A percentile compares a stretch with the other conserved stretches of the same genome.
Conservation (phyloP, 495 filamentous ascomycete species). For the Lophiotrema nucula region DNA sequence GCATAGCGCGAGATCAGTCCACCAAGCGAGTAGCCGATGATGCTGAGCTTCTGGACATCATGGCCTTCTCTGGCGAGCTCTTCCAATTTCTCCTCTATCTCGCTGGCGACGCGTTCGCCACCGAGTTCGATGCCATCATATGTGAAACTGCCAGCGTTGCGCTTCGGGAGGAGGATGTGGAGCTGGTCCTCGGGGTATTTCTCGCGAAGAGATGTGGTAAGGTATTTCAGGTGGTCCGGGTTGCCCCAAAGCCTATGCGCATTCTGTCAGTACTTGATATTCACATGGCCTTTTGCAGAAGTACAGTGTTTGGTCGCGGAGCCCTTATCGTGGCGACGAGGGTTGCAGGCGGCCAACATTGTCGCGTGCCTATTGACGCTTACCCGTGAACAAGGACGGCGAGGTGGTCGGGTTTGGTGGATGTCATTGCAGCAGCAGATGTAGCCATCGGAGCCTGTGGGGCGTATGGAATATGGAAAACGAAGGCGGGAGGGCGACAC, state of each 20-base stretch:
- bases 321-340: too few relatives aligned
- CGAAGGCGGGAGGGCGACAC: not conserved
- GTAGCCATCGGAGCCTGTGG: too few relatives aligned
- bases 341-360: too few relatives aligned
- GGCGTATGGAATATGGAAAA: too few relatives aligned
- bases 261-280: constrained; percentile 2
- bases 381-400: constrained; percentile 97
- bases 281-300: not conserved
- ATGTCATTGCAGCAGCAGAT: too few relatives aligned
- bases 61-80: constrained; percentile 62
- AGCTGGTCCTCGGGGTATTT: constrained; percentile 63
- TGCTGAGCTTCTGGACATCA: constrained; percentile 73
- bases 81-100: constrained; percentile 81
- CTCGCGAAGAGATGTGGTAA: constrained; percentile 66
- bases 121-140: constrained; percentile 94
- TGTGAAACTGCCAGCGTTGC: constrained; percentile 79
- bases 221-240: constrained; percentile 71
- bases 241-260: constrained; percentile 77
- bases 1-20: constrained; percentile 86
- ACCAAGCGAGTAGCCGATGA: constrained; percentile 87
- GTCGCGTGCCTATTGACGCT: constrained; percentile 30
- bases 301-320: not conserved
- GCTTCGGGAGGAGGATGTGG: constrained; percentile 72
- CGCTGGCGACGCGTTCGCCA: constrained; percentile 80
- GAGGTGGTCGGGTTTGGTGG: constrained; percentile 62